phyloP scores from a whole-genome alignment of 768 basidiomycete genomes.

The Gelatoporia subvermispora region DNA sequence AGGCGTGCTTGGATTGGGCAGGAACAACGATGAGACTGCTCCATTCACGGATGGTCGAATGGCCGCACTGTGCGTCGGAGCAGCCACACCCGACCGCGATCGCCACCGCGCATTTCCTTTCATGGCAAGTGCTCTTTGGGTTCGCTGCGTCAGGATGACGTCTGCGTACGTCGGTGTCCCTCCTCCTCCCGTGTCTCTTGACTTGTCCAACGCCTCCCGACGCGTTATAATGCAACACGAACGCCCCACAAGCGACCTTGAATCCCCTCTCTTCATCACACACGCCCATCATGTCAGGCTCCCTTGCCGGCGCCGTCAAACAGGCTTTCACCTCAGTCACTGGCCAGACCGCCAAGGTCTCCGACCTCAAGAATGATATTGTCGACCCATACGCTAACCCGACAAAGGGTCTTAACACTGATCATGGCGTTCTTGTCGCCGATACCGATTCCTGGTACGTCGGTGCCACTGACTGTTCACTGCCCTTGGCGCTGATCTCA shows the following conservation, averaged over 20 bases:
- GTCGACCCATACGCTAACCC: conserved; percentile 23
- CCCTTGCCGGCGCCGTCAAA: conserved; percentile 17
- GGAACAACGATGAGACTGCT: too few relatives aligned
- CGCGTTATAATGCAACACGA: conserved; percentile 2
- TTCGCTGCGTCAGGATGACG: conserved; percentile 17
- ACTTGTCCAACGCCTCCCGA: not conserved
- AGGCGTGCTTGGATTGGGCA: too few relatives aligned
- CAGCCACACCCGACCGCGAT: too few relatives aligned
- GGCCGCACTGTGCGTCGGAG: too few relatives aligned
- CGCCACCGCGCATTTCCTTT: not conserved
- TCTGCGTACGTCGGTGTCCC: conserved; percentile 3
- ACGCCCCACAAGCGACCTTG: not conserved
- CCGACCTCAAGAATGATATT: conserved; percentile 25
- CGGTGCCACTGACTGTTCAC: not conserved
- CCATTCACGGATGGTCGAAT: too few relatives aligned
- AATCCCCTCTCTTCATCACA: not conserved
- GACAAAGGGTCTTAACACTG: conserved; percentile 45
- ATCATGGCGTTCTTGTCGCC: conserved; percentile 52
- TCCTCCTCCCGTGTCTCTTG: not conserved
- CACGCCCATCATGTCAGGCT: conserved; percentile 12
- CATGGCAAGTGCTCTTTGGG: not conserved
- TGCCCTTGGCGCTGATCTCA: not conserved
- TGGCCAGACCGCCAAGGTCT: conserved; percentile 17
- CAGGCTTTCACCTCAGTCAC: conserved; percentile 19
- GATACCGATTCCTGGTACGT: conserved; percentile 63